Base-by-base conservation (phyloP, 441 rosid species). In the California macrophylla region DNA sequence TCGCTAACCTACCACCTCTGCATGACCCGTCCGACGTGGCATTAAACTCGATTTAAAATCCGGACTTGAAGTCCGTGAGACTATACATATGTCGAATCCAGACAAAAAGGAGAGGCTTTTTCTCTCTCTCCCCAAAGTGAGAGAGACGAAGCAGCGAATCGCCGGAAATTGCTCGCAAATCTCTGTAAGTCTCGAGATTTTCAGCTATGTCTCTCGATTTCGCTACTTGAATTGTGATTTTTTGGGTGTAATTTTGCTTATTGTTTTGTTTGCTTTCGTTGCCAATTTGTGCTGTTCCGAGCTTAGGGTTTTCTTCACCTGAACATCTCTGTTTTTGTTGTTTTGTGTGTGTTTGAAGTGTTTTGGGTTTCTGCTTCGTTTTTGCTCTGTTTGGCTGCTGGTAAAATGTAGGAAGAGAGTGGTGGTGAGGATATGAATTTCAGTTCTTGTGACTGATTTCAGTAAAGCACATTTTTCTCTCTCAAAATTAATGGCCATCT, bases 61-160 rank as follows among this genome's bases (percentile, higher is more conserved):
- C 84, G 87, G 77, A 71, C 83, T 86, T 85, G 82, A 80, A 82
- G 81, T 91, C 92, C 95, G 93, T 15, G n/a, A n/a, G n/a, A 26
- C 8, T 54, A 74, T 72, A 77, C 20, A 15, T 54, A 24, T n/a
- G 21, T 4, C n/a, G 38, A 52, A 52, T 10, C 60, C 24, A 25
- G 71, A 61, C 66, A 15, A 8, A 23, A 30, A 0, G 66, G 5
- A n/a, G n/a, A n/a, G n/a, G n/a, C n/a, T n/a, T 52, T 30, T 1
- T 32, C 63, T 20, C 62, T 45, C 62, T 25, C 32, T 23, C 24
- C 15, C 66, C 26, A 13, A 40, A 52, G 24, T 52, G 60, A 5
- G 74, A 50, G 67, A 26, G 16, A 64, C 18, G 16, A 6, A 36
- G 0, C 42, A 5, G 34, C 52, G 15, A 42, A 18, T 52, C 60